Base-by-base conservation (phyloP, 495 filamentous ascomycete species). In the Xylaria venustula region DNA sequence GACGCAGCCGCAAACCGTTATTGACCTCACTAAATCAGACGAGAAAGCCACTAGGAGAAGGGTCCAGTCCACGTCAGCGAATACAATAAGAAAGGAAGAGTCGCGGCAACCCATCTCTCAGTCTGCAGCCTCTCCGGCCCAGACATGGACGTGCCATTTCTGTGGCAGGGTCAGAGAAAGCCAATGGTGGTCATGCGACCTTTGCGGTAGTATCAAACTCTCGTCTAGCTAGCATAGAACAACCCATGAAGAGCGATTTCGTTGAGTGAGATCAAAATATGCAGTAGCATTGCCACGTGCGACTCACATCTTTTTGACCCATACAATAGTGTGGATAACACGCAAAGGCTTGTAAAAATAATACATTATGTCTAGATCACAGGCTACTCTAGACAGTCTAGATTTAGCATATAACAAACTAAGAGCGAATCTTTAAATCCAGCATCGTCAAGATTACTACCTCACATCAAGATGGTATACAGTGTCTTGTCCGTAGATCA, bases 141-240 rank as follows among this genome's bases (percentile, higher is more conserved):
- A 80, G 14, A 81, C 88, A 17, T 96, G 92, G 92, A 71, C 83
- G 14, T 96, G 92, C 52, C 73, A 77, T 41, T 75, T 72, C 22
- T 93, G 90, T 61, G 83, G 83, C 2, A 82, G 79, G 3, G 80
- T 81, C 41, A 89, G 90, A 80, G 86, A 91, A 56, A 77, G 75
- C 22, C 81, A 88, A 60, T 92, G 88, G 89, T 91, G 88, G 89
- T 89, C 88, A n/a, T 92, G 89, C 59, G 83, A 85, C 2, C 67
- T 69, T 11, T 92, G 89, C 67, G 87, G 88, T 14, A 78, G 68
- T 19, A 83, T 92, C 82, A 92, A 91, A 75, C 48, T 59, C 7
- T 30, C 45, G 14, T 69, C 64, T 28, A 61, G 52, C 36, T 60
- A 58, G 55, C n/a, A 47, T 3, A 23, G 34, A 36, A 3, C 40